Percentiles rank a stretch among this genome's conserved stretches.
Evolutionary conservation across 805 yeast species (phyloP).

Genomic region (Trichomonascus vanleenenianus): DNA sequence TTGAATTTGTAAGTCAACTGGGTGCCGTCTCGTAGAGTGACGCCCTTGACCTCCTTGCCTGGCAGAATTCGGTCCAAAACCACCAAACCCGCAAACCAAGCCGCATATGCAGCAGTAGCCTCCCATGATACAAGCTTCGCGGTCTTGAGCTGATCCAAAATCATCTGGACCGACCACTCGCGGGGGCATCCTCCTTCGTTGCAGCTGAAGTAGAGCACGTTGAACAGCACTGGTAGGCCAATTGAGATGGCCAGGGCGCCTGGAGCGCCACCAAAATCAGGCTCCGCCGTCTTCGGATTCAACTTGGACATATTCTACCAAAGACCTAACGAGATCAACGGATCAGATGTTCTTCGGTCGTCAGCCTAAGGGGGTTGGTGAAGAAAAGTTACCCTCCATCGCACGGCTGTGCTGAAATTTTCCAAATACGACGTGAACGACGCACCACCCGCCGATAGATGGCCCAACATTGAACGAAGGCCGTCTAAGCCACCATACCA

Average conservation of each 20-base stretch:
- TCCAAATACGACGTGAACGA: neutral
- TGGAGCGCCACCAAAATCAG: conserved; percentile 69
- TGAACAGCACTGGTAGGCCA: conserved; percentile 58
- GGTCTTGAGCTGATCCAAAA: conserved; percentile 11
- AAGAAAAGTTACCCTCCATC: neutral
- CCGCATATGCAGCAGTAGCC: conserved; percentile 56
- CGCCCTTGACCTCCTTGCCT: conserved; percentile 58
- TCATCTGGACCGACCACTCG: conserved; percentile 13
- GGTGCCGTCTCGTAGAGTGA: conserved; percentile 67
- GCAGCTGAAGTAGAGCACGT: conserved; percentile 50
- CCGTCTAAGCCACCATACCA: no score
- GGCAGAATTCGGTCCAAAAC: conserved; percentile 59
- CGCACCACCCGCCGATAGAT: neutral
- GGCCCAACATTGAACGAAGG: neutral
- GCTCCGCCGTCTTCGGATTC: conserved; percentile 65
- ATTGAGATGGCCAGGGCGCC: conserved; percentile 65
- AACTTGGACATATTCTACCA: conserved; percentile 9
- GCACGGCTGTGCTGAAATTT: no score
- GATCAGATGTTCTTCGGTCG: no score
- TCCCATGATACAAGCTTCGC: conserved; percentile 21
- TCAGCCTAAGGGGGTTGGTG: no score
- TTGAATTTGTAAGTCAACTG: conserved; percentile 69
- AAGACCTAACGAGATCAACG: no score
- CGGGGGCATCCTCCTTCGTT: conserved; percentile 41
- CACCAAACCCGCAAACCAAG: conserved; percentile 67